Base-by-base conservation (phyloP, 2,329 filamentous ascomycete genomes). In the Aspergillus calidoustus region DNA sequence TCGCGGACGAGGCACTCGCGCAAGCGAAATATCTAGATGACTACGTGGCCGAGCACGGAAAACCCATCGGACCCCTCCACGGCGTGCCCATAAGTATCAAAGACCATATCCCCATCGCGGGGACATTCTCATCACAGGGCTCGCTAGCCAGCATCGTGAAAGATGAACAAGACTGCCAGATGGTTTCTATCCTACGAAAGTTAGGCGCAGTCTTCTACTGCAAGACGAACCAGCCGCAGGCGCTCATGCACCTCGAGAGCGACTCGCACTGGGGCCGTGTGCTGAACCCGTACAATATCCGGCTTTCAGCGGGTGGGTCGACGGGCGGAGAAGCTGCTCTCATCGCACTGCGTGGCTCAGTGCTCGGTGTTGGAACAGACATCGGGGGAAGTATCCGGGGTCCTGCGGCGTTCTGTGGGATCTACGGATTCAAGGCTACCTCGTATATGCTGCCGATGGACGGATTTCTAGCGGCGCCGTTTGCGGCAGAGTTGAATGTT, bases 261-360 rank as follows among this genome's bases (percentile, higher is more conserved):
- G 8, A 70, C 69, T 28, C 60, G 62, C 15, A 62, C 1, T 67
- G 68, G 7, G 67, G 66, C 0, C 60, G 66, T 6, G 58, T 60
- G 1, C 30, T 60, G 5, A 71, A 69, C 38, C 71, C 71, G 5
- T 53, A 63, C 25, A 64, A 66, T 23, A 54, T 30, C 3, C 52
- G 52, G 4, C 53, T 69, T 0, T 64, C 65, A 0, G 62, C 65
- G 0, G 69, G 70, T 15, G 70, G 70, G 3, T 64, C 59, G 38
- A 65, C 62, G 9, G 70, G 69, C 9, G 72, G 72, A 1, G 74
- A 76, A 64, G 73, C 71, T 4, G 71, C 73, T 0, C 34, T 76
- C 3, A 52, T 76, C 3, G 71, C 70, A 0, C 62, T 76, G 46
- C 62, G 72, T 4, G 74, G 74, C 9, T 71, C 68, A 0, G 53